A percentile compares a stretch with the other conserved stretches of the same genome.
These are phyloP conservation scores for Cyclanthera cordifolia DNA, from an alignment of 306 rosid species.

Conservation along the genomic window DNA sequence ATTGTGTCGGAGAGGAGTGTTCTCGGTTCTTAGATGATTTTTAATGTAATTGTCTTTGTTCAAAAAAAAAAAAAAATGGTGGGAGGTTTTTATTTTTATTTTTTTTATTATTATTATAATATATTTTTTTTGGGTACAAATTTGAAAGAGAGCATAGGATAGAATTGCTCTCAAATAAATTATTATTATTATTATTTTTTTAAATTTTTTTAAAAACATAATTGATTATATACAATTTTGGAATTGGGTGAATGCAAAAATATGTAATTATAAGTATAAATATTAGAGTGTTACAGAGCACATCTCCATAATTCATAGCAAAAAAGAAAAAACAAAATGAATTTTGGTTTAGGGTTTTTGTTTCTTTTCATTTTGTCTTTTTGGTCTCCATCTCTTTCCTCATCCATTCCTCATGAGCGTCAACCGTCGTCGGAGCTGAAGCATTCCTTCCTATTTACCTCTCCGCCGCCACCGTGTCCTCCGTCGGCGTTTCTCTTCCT, in stretches of 20 bases:
- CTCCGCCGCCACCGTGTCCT: neutral
- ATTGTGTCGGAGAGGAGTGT: too few species aligned
- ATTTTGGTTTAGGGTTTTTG: neutral
- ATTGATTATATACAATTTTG: too few species aligned
- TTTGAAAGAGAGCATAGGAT: too few species aligned
- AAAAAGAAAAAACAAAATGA: neutral
- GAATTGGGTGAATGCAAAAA: neutral
- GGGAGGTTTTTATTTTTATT: too few species aligned
- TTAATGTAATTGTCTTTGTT: too few species aligned
- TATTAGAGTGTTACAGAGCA: neutral
- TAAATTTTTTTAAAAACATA: too few species aligned
- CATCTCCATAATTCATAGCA: neutral
- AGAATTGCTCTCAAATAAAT: too few species aligned
- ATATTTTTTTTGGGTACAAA: too few species aligned
- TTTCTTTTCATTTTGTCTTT: neutral
- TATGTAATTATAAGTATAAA: neutral
- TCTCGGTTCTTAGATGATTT: too few species aligned
- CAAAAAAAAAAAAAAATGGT: too few species aligned
- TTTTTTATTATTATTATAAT: too few species aligned
- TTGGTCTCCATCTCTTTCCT: neutral
- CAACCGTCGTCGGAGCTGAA: neutral
- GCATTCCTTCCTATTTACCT: neutral
- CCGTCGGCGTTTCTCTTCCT: neutral
- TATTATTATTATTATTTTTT: too few species aligned
- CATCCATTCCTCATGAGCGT: neutral